A percentile compares a stretch with the other conserved stretches of the same genome.
phyloP scores from a whole-genome alignment of 805 yeast genomes.

The Candida silvicultrix region DNA sequence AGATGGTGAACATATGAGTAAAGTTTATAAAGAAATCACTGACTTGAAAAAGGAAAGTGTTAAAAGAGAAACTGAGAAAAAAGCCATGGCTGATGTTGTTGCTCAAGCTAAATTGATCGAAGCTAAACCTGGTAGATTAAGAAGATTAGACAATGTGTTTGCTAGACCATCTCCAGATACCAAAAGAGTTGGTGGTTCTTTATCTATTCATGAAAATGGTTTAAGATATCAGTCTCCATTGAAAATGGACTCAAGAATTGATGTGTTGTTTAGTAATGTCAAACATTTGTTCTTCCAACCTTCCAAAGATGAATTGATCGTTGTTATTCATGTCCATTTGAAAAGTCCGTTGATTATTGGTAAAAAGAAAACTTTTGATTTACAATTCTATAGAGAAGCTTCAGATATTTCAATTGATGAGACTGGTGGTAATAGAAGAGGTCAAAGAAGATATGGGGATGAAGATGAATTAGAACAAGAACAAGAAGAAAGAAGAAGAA shows the following conservation, averaged over 20 bases:
- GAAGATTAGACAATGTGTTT: conserved; percentile 80
- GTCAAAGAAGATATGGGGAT: conserved; percentile 85
- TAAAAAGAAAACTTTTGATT: conserved; percentile 89
- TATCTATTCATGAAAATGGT: conserved; percentile 94
- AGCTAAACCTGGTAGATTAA: conserved; percentile 75
- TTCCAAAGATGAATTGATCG: conserved; percentile 89
- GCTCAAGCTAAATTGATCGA: conserved; percentile 86
- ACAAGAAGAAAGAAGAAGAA: conserved; percentile 94
- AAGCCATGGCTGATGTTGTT: conserved; percentile 90
- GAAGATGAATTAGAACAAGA: conserved; percentile 98
- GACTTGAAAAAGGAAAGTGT: conserved; percentile 90
- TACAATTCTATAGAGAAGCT: conserved; percentile 95
- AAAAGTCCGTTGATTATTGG: conserved; percentile 93
- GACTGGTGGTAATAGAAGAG: conserved; percentile 86
- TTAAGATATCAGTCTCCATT: conserved; percentile 85
- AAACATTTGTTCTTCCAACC: conserved; percentile 95
- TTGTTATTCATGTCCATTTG: conserved; percentile 86
- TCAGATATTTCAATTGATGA: conserved; percentile 95
- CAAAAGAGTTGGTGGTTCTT: conserved; percentile 87
- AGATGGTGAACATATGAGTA: conserved; percentile 86
- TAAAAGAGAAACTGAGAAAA: conserved; percentile 84
- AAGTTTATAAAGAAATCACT: conserved; percentile 81
- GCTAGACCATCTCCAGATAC: conserved; percentile 96
- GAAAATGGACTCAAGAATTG: conserved; percentile 80
- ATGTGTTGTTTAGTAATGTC: conserved; percentile 82